Conservation (phyloP, 495 filamentous ascomycete genomes). For the Penicillium subrubescens region DNA sequence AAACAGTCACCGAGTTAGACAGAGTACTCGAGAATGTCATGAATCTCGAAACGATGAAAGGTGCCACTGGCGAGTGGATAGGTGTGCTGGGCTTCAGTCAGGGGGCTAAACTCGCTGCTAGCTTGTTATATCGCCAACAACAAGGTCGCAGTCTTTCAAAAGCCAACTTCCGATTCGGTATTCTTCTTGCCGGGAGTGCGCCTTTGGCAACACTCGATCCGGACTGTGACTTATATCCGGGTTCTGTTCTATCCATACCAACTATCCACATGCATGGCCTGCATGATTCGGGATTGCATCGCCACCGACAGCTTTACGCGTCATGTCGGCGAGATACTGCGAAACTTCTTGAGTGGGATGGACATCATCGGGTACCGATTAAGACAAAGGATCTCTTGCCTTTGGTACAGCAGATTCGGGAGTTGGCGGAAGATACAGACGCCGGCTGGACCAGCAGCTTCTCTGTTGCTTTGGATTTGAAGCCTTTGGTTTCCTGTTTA, state of each 20-base stretch:
- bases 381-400: not conserved
- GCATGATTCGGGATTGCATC: not conserved
- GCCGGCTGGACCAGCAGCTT: not conserved
- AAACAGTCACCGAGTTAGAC: not conserved
- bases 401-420: not conserved
- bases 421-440: not conserved
- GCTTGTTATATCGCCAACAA: conserved; percentile 35
- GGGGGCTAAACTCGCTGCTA: conserved; percentile 62
- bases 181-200: not conserved
- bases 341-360: not conserved
- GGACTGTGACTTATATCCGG: not conserved
- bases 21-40: conserved; percentile 15
- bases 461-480: not conserved
- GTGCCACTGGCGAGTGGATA: conserved; percentile 58
- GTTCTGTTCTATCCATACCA: not conserved
- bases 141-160: not conserved
- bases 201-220: not conserved
- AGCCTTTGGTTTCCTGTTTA: not conserved
- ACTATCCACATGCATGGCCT: not conserved
- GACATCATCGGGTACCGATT: not conserved
- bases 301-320: not conserved
- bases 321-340: not conserved
- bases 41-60: conserved; percentile 39
- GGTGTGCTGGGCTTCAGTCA: conserved; percentile 58
- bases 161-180: not conserved